A percentile compares a stretch with the other conserved stretches of the same genome.
Conservation (phyloP, 352 stramenopile genomes). For the Phytophthora chlamydospora region DNA sequence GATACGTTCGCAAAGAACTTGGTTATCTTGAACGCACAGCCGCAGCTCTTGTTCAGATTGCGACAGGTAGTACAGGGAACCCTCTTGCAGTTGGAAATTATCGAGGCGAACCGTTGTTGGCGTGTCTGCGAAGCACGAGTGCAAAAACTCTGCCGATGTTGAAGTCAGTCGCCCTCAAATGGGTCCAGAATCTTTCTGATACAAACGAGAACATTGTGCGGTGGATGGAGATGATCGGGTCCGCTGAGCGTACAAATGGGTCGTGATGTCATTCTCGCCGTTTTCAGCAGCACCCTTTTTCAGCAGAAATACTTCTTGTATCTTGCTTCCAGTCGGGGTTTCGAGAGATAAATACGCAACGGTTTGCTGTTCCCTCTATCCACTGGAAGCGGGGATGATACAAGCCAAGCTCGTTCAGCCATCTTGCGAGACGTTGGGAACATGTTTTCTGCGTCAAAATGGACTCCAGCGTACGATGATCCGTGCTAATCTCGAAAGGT, state of each 20-base stretch:
- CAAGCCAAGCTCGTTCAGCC: slow-evolving; percentile 10
- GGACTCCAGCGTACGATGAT: slow-evolving; percentile 19
- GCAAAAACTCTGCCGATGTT: background rate
- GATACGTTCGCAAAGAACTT: background rate
- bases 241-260: slow-evolving; percentile 1
- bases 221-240: background rate
- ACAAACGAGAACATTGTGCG: background rate
- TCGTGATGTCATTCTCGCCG: background rate
- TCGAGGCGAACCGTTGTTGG: slow-evolving; percentile 1
- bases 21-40: background rate
- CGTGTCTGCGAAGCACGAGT: background rate
- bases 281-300: background rate
- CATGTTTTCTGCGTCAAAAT: slow-evolving; percentile 7
- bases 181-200: background rate
- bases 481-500: slow-evolving; percentile 15
- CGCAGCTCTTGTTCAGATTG: background rate
- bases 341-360: slow-evolving; percentile 4
- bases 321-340: background rate
- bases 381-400: slow-evolving; percentile 8
- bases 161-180: background rate
- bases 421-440: slow-evolving; percentile 1
- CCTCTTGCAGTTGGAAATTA: background rate
- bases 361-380: background rate
- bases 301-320: slow-evolving; percentile 1
- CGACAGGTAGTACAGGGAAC: background rate